Evolutionary conservation across 139 green algal genomes (phyloP), one percentile per base, ranked within the genome.

Genomic region (Eudorina sp.): DNA sequence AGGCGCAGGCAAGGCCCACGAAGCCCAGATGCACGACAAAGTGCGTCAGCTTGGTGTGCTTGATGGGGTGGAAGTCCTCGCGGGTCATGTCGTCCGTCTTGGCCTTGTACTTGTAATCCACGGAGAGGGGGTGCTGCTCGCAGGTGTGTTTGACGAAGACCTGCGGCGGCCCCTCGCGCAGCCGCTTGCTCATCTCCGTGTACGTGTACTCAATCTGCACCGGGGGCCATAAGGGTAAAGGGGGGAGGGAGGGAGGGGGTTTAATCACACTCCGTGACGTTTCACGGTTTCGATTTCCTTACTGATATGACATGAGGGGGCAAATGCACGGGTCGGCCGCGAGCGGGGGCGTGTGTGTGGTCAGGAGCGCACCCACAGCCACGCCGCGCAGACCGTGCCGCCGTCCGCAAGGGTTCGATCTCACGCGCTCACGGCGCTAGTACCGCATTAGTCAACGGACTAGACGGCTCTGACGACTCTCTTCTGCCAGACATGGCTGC

Each of bases 11-110:
- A 21, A 94, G 41, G 18, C 85, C 92, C 11, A 73, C 86, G 13
- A 92, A 36, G 58, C 88, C 81, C 69, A 94, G 75, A 70, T 89
- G 60, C 45, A 92, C 85, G 3, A 90, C 73, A 75, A 91, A 93
- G 89, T 94, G 90, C 5, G 66, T 83, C 11, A 94, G 90, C 89
- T 95, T 94, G 78, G 83, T 88, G 78, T 95, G 92, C 83, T 93
- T 93, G 69, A 95, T 78, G 34, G 76, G 55, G 62, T 92, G 69
- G 83, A 95, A 94, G 60, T 92, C 90, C 72, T 95, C 86, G 0
- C 70, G 83, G 40, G 89, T 90, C 75, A 86, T 90, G 51, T 93
- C 91, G 29, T 93, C 89, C 4, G 89, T 94, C 87, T 68, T 68
- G 58, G 58, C n/a, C 58, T 68, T 68, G 58, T 68, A 80, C 86